Evolutionary conservation across 257 asterid genomes (phyloP).

Genomic region (Solanum rostratum): DNA sequence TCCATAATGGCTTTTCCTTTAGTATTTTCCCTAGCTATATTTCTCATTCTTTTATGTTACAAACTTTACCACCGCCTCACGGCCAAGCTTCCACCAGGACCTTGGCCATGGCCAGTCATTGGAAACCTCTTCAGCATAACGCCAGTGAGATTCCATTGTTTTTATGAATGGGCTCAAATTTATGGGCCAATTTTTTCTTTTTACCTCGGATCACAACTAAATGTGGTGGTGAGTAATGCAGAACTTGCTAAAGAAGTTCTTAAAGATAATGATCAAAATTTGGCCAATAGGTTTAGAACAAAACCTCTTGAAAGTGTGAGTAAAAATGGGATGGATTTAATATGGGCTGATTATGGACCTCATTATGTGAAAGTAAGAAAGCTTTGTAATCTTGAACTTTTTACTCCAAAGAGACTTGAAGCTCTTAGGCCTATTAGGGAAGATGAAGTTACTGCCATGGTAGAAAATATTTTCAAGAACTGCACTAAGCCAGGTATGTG

Average conservation of each 20-base stretch:
- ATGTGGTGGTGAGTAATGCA: conserved; percentile 16
- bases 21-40: conserved; percentile 3
- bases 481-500: conserved; percentile 12
- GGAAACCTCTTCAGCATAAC: conserved; percentile 18
- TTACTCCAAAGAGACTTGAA: conserved; percentile 61
- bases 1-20: conserved; percentile 22
- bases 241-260: conserved; percentile 22
- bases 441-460: conserved; percentile 79
- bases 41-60: conserved; percentile 24
- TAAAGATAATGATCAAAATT: conserved; percentile 24
- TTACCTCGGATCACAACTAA: conserved; percentile 21
- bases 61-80: conserved; percentile 30
- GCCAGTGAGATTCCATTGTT: conserved; percentile 15
- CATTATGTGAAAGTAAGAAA: conserved; percentile 83
- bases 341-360: conserved; percentile 90
- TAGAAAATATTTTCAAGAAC: conserved; percentile 49
- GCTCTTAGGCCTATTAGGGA: conserved; percentile 69
- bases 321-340: conserved; percentile 63
- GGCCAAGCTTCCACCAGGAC: conserved; percentile 25
- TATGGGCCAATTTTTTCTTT: conserved; percentile 25
- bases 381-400: conserved; percentile 70
- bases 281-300: conserved; percentile 24
- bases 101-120: conserved; percentile 19
- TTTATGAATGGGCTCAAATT: conserved; percentile 16
- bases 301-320: conserved; percentile 31